These are phyloP conservation scores for Strigomonas oncopelti DNA, from an alignment of 208 protist species.

Conservation along the genomic window DNA sequence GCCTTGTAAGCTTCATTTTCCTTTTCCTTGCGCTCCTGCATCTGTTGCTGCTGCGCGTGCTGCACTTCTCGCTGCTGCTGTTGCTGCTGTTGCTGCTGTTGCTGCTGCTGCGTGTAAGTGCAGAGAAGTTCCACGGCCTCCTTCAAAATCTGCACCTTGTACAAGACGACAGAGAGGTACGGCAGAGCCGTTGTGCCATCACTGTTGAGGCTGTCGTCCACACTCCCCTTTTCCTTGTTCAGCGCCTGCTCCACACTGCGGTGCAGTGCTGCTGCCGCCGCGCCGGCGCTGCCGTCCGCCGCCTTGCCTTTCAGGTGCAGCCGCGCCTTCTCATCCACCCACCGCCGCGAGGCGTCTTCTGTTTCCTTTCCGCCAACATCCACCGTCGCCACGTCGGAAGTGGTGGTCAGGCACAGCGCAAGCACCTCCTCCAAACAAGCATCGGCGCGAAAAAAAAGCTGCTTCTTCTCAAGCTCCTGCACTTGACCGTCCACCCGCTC, in stretches of 20 bases:
- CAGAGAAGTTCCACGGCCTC: background rate
- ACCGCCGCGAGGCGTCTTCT: background rate
- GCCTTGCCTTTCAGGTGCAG: too few relatives aligned
- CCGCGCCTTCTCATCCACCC: background rate
- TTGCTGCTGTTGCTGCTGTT: background rate
- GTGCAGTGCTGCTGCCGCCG: too few relatives aligned
- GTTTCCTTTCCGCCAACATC: background rate
- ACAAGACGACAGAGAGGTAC: background rate
- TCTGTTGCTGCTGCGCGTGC: background rate
- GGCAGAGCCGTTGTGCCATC: too few relatives aligned
- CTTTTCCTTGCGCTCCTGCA: background rate
- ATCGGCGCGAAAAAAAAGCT: background rate
- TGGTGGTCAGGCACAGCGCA: background rate
- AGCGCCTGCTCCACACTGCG: background rate
- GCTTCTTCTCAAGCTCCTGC: background rate
- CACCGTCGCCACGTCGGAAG: background rate
- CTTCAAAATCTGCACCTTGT: background rate
- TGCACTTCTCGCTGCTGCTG: background rate
- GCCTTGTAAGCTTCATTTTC: too few relatives aligned
- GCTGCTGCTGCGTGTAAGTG: background rate
- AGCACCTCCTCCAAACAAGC: background rate
- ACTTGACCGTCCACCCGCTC: background rate
- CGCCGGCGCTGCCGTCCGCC: too few relatives aligned
- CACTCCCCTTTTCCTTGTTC: background rate
- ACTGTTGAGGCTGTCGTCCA: background rate